Base-by-base conservation (phyloP, 2,329 filamentous ascomycete species). In the Ophiostoma australiae region DNA sequence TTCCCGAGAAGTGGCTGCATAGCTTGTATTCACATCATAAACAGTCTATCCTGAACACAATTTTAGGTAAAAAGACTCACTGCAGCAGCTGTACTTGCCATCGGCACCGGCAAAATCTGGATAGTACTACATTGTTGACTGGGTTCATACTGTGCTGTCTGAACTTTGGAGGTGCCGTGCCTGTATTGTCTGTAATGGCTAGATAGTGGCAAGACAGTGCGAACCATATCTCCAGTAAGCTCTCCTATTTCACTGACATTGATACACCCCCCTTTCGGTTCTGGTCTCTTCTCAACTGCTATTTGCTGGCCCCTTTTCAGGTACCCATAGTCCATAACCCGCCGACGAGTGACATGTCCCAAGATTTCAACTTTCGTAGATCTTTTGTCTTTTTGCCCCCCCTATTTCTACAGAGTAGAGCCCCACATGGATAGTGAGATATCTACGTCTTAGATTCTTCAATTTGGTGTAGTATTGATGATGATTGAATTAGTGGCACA, bases 291-390 rank as follows among this genome's bases (percentile, higher is more conserved):
- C 10, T 58, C n/a, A 8, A 27, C 52, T 58, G n/a, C 23, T 58
- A 58, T 58, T 58, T 27, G 52, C 52, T 58, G 52, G 52, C 52
- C 52, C 52, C 52, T 58, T 27, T 58, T 58, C 52, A 58, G 52
- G 52, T 58, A 58, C 23, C 52, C 52, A 58, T 58, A 11, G 23
- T 11, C 48, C 52, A 17, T 58, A 13, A 8, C 23, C 23, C 27
- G 52, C 52, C 15, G 48, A 20, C 5, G 48, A 55, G 48, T 55
- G 48, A 23, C 48, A 23, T 58, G 52, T 58, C 52, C 52, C 17
- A n/a, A 48, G 17, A n/a, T 48, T 17, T 27, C 11, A 4, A 31
- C n/a, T 7, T 8, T 52, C 20, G 44, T 48, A 23, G 23, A 58
- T 27, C 52, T 58, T 10, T 23, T 13, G 52, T 58, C 52, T 27